Base-by-base conservation (phyloP, 2,329 filamentous ascomycete genomes). In the Alternaria viburni region DNA sequence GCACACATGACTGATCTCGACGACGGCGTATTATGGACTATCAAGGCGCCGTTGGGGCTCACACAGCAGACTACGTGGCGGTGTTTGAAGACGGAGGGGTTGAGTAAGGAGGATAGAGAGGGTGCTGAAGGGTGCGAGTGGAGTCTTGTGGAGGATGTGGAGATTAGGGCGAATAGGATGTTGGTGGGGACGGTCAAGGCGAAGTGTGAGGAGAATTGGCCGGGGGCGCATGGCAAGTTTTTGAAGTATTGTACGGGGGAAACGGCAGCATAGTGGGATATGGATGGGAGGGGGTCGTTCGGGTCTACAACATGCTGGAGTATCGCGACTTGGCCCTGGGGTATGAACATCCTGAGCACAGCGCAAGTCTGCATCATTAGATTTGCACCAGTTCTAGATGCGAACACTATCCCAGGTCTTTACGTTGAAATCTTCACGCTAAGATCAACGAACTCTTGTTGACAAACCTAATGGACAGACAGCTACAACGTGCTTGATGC, bases 201-300 rank as follows among this genome's bases (percentile, higher is more conserved):
- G 0, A 80, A 80, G 66, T 79, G 77, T 56, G 78, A 80, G 65
- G 69, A 71, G 59, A 78, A 75, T 43, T 80, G 75, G 75, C 71
- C 64, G 46, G 75, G 77, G 6, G 62, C 73, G 12, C 78, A 80
- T 68, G 64, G 54, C n/a, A 68, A 65, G 61, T 80, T 76, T 61
- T 54, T 77, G 11, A 69, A 61, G 46, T 65, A 73, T 61, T 58
- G 78, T 66, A 64, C 64, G 59, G 66, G 19, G 5, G 52, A 44
- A 17, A 44, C 36, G 5, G 28, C 10, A 13, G 49, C 49, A 25
- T 52, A 5, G 11, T 44, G 21, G 9, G 51, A 5, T 6, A 11
- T 12, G 25, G 6, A 23, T 12, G 30, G 49, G 21, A 15, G 12
- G 25, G 8, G 21, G 6, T n/a, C n/a, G n/a, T n/a, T n/a, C 10